Base-by-base conservation (phyloP, 345 rosid species). In the Rhizophora mangle region DNA sequence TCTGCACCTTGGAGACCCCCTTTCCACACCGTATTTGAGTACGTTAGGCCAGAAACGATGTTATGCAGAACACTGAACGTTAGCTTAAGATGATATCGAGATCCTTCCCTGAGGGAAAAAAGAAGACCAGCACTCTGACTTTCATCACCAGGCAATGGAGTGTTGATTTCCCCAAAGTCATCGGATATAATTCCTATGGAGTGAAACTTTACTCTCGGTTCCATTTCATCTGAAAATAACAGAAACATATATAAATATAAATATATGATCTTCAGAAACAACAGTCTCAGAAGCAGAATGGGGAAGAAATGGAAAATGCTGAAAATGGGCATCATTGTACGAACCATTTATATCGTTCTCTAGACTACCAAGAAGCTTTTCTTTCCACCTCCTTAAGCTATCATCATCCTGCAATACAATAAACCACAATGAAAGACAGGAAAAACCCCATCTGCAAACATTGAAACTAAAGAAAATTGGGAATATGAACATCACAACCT, bases 381-480 rank as follows among this genome's bases (percentile, higher is more conserved):
- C 91, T 60, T 90, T 90, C 93, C 96, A 90, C 74, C 89, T 84
- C 72, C 85, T 85, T 71, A 90, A 80, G 84, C 96, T 90, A 39
- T 86, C 91, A 81, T 90, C 96, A 64, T 90, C 93, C 96, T 89
- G 84, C 60, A 79, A 76, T 22, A 52, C 51, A 70, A 54, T 27
- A 22, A 55, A 55, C 27, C 11, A 13, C 24, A 55, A 13, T n/a
- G 30, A 55, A 55, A 26, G 30, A 55, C 20, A 56, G 16, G 11
- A 5, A n/a, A 54, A 21, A 56, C 31, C 60, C 31, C 31, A 11
- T 21, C 13, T 24, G 26, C 24, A 21, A n/a, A 66, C 55, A 64
- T 22, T 47, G 43, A 21, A 31, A 68, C 2, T 1, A 58, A 11
- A 49, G 16, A 54, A 63, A 55, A 54, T 24, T 39, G 62, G 27